Evolutionary conservation across 805 yeast species (phyloP), one percentile per base, ranked within the genome.

Genomic region (Candida corydali): DNA sequence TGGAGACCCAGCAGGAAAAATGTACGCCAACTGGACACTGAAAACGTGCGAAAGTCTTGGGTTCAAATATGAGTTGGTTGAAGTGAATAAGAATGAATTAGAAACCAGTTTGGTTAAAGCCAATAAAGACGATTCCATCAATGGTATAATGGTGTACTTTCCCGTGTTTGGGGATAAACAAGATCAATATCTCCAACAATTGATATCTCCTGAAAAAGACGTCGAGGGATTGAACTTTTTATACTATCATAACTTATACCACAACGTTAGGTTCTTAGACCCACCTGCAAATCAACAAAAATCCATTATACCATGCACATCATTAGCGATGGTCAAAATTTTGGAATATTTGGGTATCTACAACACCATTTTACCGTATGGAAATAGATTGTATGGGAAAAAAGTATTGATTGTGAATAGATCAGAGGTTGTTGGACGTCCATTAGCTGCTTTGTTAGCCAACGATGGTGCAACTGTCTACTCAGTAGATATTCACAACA

Each of bases 401-500:
- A 91, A 93, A 35, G 73, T 91, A 38, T 80, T 94, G 33, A 80
- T 93, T 30, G 89, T 93, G 36, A 93, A 93, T 63, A 73, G 98
- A 53, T 85, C 95, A 9, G 98, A 93, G 62, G 91, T 93, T 52
- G 98, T 93, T 16, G 98, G 98, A 9, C 78, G 98, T 49, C 98
- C 98, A 1, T 67, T 93, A 41, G 98, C 98, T 23, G 98, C 98
- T 0, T 62, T 93, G 25, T 68, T 93, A 45, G 98, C 98, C 14
- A 93, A 93, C 54, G 98, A 93, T 55, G 98, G 98, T 44, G 98
- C 98, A 16, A 82, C 82, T 1, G 98, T 93, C 2, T 93, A 84
- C 58, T 89, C 98, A 1, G 91, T 80, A 2, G 98, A 93, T 55
- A 64, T 93, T 34, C 80, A 83, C 51, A 85, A 87, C 49, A 79